These are phyloP conservation scores for Eimeria acervulina DNA, from an alignment of 169 alveolate species.

Conservation along the genomic window DNA sequence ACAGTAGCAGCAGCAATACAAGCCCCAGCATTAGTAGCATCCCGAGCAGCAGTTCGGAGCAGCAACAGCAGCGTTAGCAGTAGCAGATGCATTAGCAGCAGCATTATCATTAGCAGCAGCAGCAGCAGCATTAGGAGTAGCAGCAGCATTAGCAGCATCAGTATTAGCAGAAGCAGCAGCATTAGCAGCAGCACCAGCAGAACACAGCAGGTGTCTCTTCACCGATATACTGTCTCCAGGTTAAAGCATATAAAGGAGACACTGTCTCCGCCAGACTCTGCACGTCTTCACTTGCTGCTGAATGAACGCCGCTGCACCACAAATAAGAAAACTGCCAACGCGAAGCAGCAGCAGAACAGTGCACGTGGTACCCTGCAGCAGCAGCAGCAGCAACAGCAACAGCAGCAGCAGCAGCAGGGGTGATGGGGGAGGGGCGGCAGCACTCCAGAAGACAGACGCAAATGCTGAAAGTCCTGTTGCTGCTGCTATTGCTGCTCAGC, in stretches of 20 bases:
- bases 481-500: no score
- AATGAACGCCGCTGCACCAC: conserved; percentile 12
- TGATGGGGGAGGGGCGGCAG: not conserved
- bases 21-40: not conserved
- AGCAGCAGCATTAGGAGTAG: not conserved
- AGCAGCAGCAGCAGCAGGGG: conserved; percentile 16
- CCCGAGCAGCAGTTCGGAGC: not conserved
- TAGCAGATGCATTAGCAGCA: not conserved
- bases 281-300: not conserved
- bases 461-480: no score
- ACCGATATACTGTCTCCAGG: not conserved
- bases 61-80: conserved; percentile 20
- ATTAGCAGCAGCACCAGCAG: not conserved
- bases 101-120: not conserved
- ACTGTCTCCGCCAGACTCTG: not conserved
- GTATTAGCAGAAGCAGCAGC: not conserved
- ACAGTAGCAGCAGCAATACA: no score
- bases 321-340: not conserved
- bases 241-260: not conserved
- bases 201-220: not conserved
- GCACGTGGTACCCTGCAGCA: no score
- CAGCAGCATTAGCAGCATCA: not conserved
- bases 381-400: conserved; percentile 27
- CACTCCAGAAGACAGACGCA: not conserved
- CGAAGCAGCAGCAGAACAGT: conserved; percentile 2